Evolutionary conservation across 495 filamentous ascomycete genomes (phyloP).

Genomic region (Lepraria neglecta): DNA sequence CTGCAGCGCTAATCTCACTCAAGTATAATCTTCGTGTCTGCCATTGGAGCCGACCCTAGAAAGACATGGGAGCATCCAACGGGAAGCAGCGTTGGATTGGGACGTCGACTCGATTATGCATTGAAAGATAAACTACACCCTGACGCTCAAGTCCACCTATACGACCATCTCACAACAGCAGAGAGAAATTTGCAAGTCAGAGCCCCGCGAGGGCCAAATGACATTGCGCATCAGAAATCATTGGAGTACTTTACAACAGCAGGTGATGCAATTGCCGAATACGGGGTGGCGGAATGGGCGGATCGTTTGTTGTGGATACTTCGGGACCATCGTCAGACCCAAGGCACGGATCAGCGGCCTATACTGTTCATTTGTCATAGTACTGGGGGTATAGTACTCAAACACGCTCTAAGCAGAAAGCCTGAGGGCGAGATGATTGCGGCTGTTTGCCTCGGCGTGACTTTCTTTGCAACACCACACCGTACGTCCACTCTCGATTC

Average conservation of each 20-base stretch:
- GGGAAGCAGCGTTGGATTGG: constrained; percentile 21
- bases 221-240: constrained; percentile 3
- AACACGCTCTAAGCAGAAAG: constrained; percentile 36
- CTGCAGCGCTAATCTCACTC: neutral
- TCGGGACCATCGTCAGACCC: constrained; percentile 7
- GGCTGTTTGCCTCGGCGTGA: constrained; percentile 54
- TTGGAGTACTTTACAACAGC: constrained; percentile 5
- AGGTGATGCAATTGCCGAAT: constrained; percentile 7
- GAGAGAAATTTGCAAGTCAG: constrained; percentile 17
- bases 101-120: constrained; percentile 28
- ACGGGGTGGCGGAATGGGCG: constrained; percentile 24
- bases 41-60: constrained; percentile 40
- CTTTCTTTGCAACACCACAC: constrained; percentile 58
- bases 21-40: constrained; percentile 42
- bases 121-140: constrained; percentile 28
- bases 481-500: no score
- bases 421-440: constrained; percentile 32
- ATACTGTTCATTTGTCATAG: constrained; percentile 62
- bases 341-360: constrained; percentile 37
- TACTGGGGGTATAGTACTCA: constrained; percentile 49
- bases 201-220: neutral
- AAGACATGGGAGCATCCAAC: constrained; percentile 33
- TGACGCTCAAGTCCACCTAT: constrained; percentile 20
- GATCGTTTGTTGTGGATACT: constrained; percentile 19
- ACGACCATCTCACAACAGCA: constrained; percentile 21